Percentiles rank a stretch among this genome's conserved stretches.
These are phyloP conservation scores for Lactuca sativa DNA, from an alignment of 129 eudicot genomes.

Conservation along the genomic window DNA sequence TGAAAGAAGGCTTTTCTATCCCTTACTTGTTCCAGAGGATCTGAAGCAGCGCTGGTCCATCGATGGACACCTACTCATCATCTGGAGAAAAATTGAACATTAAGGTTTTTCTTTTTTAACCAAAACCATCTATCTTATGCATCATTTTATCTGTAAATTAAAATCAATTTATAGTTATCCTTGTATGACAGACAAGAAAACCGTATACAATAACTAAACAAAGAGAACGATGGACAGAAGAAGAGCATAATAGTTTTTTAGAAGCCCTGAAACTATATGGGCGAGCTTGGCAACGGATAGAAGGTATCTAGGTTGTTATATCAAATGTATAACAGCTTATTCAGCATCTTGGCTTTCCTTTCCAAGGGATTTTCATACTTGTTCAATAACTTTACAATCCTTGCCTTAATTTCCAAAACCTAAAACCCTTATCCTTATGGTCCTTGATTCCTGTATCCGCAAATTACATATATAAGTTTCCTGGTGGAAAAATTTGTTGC, in stretches of 20 bases:
- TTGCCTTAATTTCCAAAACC: conserved; percentile 1
- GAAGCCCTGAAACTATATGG: conserved; percentile 97
- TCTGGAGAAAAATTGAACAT: conserved; percentile 65
- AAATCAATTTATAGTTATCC: neutral
- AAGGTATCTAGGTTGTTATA: conserved; percentile 52
- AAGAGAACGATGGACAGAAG: conserved; percentile 99
- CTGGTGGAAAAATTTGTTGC: conserved; percentile 12
- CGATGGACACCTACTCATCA: conserved; percentile 86
- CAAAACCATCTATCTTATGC: neutral
- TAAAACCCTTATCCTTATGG: conserved; percentile 5
- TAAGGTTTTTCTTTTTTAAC: conserved; percentile 49
- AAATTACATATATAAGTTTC: conserved; percentile 10
- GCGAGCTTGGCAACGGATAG: conserved; percentile 99
- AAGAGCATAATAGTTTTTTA: conserved; percentile 88
- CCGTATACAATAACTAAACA: conserved; percentile 98
- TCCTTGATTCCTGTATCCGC: conserved; percentile 27
- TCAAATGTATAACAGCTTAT: neutral
- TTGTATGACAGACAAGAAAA: conserved; percentile 64
- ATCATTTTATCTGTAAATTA: neutral
- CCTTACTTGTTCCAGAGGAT: conserved; percentile 45
- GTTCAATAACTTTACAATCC: neutral
- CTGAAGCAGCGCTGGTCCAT: conserved; percentile 44
- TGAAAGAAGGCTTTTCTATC: conserved; percentile 47
- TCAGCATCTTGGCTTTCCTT: conserved; percentile 4
- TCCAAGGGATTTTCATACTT: neutral